These are phyloP conservation scores for Pseudogymnoascus sp. DNA, from an alignment of 2,329 filamentous ascomycete genomes.

Conservation along the genomic window DNA sequence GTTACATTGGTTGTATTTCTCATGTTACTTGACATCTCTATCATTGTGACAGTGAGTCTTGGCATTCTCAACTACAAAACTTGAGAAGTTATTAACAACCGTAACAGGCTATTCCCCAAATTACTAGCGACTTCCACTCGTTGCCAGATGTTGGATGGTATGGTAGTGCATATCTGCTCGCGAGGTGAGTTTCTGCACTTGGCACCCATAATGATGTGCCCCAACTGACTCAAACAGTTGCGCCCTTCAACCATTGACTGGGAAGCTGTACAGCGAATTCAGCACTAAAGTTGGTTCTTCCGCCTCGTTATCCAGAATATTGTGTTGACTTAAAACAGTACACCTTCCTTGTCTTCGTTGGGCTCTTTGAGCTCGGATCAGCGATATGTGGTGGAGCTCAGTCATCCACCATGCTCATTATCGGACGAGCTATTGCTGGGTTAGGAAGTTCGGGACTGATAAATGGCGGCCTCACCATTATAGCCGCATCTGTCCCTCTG, in stretches of 20 bases:
- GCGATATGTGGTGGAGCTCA: conserved; percentile 44
- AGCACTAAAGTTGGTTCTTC: conserved; percentile 23
- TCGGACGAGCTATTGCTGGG: conserved; percentile 48
- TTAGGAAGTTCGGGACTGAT: conserved; percentile 44
- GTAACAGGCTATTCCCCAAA: conserved; percentile 33
- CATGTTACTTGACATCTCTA: conserved; percentile 20
- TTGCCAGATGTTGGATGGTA: conserved; percentile 33
- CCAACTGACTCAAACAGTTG: conserved; percentile 29
- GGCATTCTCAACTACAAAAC: conserved; percentile 34
- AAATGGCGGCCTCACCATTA: conserved; percentile 45
- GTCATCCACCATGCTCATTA: conserved; percentile 45
- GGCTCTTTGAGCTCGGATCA: conserved; percentile 49
- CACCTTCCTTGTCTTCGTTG: conserved; percentile 27
- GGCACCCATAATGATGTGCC: not conserved
- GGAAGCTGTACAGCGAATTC: conserved; percentile 41
- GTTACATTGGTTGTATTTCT: conserved; percentile 20
- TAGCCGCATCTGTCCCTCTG: conserved; percentile 30
- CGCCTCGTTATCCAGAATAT: not conserved
- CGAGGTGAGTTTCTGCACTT: conserved; percentile 20
- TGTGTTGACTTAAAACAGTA: conserved; percentile 8
- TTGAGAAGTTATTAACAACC: conserved; percentile 10
- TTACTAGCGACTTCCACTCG: conserved; percentile 30
- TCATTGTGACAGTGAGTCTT: conserved; percentile 34
- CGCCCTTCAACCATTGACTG: conserved; percentile 42
- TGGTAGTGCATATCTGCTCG: conserved; percentile 29